These are phyloP conservation scores for Primulina tabacum DNA, from an alignment of 257 asterid species.

Conservation along the genomic window DNA sequence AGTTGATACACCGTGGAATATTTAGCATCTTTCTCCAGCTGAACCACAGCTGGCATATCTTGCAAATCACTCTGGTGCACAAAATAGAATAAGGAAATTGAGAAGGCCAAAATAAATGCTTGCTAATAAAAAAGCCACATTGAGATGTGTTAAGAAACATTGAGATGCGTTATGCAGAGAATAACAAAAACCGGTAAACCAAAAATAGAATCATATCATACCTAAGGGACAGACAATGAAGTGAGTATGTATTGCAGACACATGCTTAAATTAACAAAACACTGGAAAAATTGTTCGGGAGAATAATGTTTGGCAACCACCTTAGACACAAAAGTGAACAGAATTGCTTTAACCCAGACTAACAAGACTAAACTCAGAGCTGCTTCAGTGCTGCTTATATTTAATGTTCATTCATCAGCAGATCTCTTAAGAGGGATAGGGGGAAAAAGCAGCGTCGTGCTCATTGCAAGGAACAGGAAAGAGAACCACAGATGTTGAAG, in stretches of 20 bases:
- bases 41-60: conserved; percentile 79
- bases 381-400: background rate
- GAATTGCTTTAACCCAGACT: background rate
- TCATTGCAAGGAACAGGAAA: background rate
- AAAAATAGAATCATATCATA: too few relatives aligned
- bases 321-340: background rate
- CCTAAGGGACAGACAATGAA: background rate
- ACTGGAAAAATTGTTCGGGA: background rate
- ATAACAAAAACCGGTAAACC: background rate
- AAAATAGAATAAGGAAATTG: conserved; percentile 2
- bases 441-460: background rate
- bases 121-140: conserved; percentile 11
- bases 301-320: background rate
- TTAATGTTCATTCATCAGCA: background rate
- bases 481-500: background rate
- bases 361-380: background rate
- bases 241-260: background rate
- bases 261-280: background rate
- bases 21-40: conserved; percentile 73
- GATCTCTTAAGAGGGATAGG: background rate
- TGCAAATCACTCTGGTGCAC: conserved; percentile 68
- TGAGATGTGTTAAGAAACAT: background rate
- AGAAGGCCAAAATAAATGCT: background rate
- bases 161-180: background rate
- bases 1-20: conserved; percentile 68